Conservation (phyloP, 495 filamentous ascomycete genomes). For the Xylaria curta region DNA sequence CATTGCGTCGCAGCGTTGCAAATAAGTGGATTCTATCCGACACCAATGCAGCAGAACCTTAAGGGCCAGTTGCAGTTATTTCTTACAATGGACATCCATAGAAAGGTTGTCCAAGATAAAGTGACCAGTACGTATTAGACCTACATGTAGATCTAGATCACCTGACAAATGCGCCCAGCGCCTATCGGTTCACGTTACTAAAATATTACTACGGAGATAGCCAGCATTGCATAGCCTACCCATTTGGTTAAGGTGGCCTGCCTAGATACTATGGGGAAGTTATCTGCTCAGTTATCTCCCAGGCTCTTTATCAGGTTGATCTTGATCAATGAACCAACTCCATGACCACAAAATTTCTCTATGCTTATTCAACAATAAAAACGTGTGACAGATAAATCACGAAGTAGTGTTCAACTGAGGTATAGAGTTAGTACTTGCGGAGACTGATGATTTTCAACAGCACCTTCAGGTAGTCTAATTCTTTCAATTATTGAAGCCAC, state of each 20-base stretch:
- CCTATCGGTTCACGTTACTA: not conserved
- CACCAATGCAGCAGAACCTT: slow-evolving; percentile 1
- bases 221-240: not conserved
- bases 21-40: not conserved
- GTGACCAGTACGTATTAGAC: not conserved
- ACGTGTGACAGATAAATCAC: too few species aligned
- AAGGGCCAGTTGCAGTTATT: not conserved
- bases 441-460: too few species aligned
- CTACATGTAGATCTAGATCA: not conserved
- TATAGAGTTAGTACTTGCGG: too few species aligned
- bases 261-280: not conserved
- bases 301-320: not conserved
- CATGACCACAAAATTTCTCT: too few species aligned
- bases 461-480: too few species aligned
- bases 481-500: too few species aligned
- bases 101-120: not conserved
- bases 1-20: not conserved
- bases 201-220: not conserved
- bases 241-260: not conserved
- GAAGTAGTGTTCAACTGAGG: too few species aligned
- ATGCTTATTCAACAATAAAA: too few species aligned
- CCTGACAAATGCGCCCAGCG: not conserved
- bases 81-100: not conserved
- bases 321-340: not conserved
- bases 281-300: not conserved